These are phyloP conservation scores for Botrytis pseudocinerea DNA, from an alignment of 2,329 filamentous ascomycete species.

Conservation along the genomic window DNA sequence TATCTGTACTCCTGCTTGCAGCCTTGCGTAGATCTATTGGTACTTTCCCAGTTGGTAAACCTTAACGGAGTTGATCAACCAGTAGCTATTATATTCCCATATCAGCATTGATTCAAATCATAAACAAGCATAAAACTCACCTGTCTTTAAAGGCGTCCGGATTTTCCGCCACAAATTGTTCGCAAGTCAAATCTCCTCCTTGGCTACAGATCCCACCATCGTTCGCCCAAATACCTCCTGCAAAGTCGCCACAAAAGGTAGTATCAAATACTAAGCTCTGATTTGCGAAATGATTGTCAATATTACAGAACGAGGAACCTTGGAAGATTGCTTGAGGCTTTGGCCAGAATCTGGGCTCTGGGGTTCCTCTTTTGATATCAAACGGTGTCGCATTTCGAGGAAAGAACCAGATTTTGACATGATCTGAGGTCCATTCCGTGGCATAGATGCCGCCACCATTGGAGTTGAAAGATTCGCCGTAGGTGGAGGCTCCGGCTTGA, in stretches of 20 bases:
- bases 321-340: conserved; percentile 61
- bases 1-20: neutral
- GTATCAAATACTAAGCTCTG: conserved; percentile 80
- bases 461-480: conserved; percentile 66
- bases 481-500: conserved; percentile 38
- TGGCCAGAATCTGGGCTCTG: conserved; percentile 68
- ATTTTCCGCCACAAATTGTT: conserved; percentile 70
- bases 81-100: neutral
- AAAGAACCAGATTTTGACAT: conserved; percentile 64
- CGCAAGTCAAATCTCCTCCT: conserved; percentile 54
- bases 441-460: conserved; percentile 67
- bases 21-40: neutral
- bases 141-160: conserved; percentile 68
- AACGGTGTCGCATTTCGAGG: conserved; percentile 70
- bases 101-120: fast-evolving
- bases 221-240: conserved; percentile 54
- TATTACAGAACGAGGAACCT: conserved; percentile 60
- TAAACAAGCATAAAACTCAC: conserved; percentile 45
- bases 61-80: conserved; percentile 19
- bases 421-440: conserved; percentile 64
- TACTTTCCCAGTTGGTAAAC: neutral
- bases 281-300: conserved; percentile 66
- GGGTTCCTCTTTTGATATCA: conserved; percentile 57
- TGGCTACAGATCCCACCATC: conserved; percentile 54
- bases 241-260: conserved; percentile 86